Evolutionary conservation across 768 basidiomycete species (phyloP), one percentile per base, ranked within the genome.

Genomic region (Macrocybe gigantea): DNA sequence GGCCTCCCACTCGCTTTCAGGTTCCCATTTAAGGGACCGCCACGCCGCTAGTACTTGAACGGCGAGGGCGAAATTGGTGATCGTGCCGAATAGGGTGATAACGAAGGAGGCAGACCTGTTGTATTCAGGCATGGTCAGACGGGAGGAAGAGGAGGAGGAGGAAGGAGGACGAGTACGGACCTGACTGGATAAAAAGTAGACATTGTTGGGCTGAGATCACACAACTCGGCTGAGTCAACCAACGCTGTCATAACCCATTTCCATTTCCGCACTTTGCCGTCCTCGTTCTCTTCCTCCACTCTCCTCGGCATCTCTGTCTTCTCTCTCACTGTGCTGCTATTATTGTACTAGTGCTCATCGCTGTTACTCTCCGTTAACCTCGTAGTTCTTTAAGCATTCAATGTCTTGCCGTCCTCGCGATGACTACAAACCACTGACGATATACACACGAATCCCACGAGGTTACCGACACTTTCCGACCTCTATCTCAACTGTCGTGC

Each of bases 1-100:
- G 8, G 61, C 58, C 50, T 69, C 74, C 71, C 70, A 75, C 51
- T 75, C 75, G 53, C 65, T 70, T 55, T 75, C 72, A 33, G 71
- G 67, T 47, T 75, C 75, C 64, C 71, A 70, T 52, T 69, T 72
- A 51, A 70, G 54, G 3, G 56, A 56, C 42, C 55, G 56, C 56
- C 58, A 63, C 44, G 60, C 49, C 29, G 60, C 40, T 15, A 63
- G 47, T 6, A 65, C 56, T 47, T 62, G 64, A 7, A 60, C 46
- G 56, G 59, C 38, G 64, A 65, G 44, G 57, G 60, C 66, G 9
- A 56, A 51, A 49, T 65, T 64, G 79, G 52, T 34, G 12, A 60
- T 31, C 2, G 60, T 49, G 5, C 64, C 64, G 8, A 61, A 56
- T 34, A 60, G 47, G 22, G 64, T 58, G 52, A 59, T 56, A n/a